A percentile compares a stretch with the other conserved stretches of the same genome.
Evolutionary conservation across 2,329 filamentous ascomycete genomes (phyloP).

Genomic region (Colletotrichum phormii): DNA sequence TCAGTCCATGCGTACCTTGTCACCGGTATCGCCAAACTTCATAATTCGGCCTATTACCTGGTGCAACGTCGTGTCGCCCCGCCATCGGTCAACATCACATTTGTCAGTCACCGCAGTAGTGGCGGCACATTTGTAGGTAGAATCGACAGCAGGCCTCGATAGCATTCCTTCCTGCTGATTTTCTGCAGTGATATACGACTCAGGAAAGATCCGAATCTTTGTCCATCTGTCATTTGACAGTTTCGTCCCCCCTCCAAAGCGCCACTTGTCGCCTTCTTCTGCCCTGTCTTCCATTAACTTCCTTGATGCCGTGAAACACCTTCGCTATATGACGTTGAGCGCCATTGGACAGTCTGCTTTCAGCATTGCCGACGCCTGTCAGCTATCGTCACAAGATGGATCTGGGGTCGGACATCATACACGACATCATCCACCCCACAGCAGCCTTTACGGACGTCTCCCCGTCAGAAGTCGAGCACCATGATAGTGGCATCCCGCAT

Average conservation of each 20-base stretch:
- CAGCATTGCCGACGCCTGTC: slow-evolving; percentile 32
- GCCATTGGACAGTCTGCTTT: slow-evolving; percentile 17
- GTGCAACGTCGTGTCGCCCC: slow-evolving; percentile 5
- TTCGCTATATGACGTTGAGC: slow-evolving; percentile 10
- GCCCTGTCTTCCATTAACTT: slow-evolving; percentile 4
- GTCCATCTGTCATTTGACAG: slow-evolving; percentile 10
- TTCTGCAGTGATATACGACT: background rate
- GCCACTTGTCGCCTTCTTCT: slow-evolving; percentile 9
- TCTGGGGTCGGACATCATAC: slow-evolving; percentile 62
- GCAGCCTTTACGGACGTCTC: slow-evolving; percentile 56
- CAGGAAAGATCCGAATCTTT: background rate
- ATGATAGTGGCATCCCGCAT: background rate
- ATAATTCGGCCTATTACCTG: background rate
- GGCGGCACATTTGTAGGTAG: background rate
- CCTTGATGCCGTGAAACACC: slow-evolving; percentile 26
- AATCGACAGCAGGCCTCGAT: background rate
- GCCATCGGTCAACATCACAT: slow-evolving; percentile 1
- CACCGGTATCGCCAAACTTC: background rate
- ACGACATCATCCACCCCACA: slow-evolving; percentile 69
- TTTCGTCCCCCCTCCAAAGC: slow-evolving; percentile 13
- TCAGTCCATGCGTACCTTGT: background rate
- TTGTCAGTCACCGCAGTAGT: background rate
- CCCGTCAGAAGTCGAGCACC: background rate
- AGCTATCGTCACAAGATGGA: slow-evolving; percentile 57
- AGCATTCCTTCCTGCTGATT: background rate